These are phyloP conservation scores for Aristolochia fimbriata DNA, from an alignment of 164 flowering plant species.

Conservation along the genomic window DNA sequence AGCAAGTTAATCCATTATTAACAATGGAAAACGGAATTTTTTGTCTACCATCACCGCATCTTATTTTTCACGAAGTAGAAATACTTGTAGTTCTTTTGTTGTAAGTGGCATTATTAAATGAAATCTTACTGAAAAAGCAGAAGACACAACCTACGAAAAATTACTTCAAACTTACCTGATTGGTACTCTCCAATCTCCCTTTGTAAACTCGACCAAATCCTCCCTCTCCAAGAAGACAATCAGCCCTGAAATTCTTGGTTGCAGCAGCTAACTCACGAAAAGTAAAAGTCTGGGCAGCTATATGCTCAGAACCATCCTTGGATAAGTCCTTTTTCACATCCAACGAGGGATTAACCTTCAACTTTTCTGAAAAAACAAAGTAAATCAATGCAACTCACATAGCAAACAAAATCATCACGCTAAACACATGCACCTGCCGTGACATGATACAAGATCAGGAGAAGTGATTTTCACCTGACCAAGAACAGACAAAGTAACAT, in stretches of 20 bases:
- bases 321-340: slow-evolving; percentile 20
- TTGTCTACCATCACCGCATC: too few species aligned
- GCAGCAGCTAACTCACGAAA: slow-evolving; percentile 63
- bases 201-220: slow-evolving; percentile 90
- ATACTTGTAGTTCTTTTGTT: too few species aligned
- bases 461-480: background rate
- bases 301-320: slow-evolving; percentile 28
- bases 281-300: slow-evolving; percentile 44
- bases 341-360: slow-evolving; percentile 5
- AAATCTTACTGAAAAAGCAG: background rate
- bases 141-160: background rate
- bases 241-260: slow-evolving; percentile 56
- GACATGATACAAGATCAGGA: background rate
- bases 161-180: slow-evolving; percentile 31
- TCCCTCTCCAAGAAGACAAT: slow-evolving; percentile 73
- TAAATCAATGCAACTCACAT: background rate
- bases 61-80: too few species aligned
- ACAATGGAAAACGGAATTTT: too few species aligned
- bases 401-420: background rate
- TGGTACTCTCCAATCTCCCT: slow-evolving; percentile 44
- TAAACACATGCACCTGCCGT: background rate
- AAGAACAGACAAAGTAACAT: background rate
- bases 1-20: too few species aligned
- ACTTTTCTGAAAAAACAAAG: slow-evolving; percentile 12
- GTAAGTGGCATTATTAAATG: background rate